Base-by-base conservation (phyloP, 2,329 filamentous ascomycete genomes). In the Aschersonia sp. region DNA sequence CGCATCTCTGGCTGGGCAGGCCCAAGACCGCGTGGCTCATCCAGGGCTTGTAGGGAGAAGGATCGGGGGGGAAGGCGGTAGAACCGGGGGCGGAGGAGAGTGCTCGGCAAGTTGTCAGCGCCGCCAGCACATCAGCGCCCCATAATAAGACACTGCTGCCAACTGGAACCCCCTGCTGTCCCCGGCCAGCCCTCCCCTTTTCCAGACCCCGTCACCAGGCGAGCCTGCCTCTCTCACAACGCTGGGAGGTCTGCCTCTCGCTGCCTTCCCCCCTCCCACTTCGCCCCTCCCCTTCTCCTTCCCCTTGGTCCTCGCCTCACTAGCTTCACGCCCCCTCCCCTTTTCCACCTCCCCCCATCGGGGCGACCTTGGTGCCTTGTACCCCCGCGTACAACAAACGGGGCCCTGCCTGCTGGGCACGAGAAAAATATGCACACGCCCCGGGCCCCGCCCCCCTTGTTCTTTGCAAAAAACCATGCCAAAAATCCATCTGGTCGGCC, bases 391-490 rank as follows among this genome's bases (percentile, higher is more conserved):
- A 9, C 5, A 37, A 37, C 12, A 12, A 37, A 37, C 33, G 33
- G 22, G 22, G 22, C 22, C 22, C 22, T 22, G 22, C 22, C 22
- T 22, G 22, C 22, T 22, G 22, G 22, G 22, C 33, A 9, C 33
- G 12, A 12, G 12, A 37, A 37, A 12, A 12, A 43, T 46, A 33
- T 42, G 32, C 31, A 46, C 30, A 46, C 46, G 41, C 32, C 37
- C 42, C 45, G 42, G 33, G 44, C 39, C 50, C 51, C 41, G 45
- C 42, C 41, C 46, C 43, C 37, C 46, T 44, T 35, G 43, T 35
- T 35, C 22, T 48, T 41, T 37, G 44, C 49, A 44, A 43, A 43
- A 43, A 9, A 39, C 33, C 46, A 43, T 46, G 43, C 37, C 32
- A 44, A 35, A 43, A 45, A 46, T 31, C 46, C 39, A 41, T 42